Percentiles rank a stretch among this genome's conserved stretches.
phyloP scores from a whole-genome alignment of 192 early-diverging fungal genomes.

The Coemansia sp. region DNA sequence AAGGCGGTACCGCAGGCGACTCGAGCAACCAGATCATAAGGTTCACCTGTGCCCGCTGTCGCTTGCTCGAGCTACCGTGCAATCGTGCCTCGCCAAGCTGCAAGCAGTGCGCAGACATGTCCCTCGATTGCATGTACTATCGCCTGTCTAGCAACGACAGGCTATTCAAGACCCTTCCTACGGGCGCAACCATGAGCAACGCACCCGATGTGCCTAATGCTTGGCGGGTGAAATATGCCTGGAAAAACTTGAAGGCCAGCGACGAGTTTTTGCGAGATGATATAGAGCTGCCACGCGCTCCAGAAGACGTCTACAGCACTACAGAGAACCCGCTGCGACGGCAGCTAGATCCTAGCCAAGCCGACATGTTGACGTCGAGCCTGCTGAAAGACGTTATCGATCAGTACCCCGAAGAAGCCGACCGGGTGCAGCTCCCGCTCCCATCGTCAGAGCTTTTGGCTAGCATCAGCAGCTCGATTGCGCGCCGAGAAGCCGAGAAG shows the following conservation, averaged over 20 bases:
- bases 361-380: background rate
- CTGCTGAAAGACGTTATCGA: conserved; percentile 12
- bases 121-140: conserved; percentile 18
- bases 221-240: background rate
- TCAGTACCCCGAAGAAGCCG: conserved; percentile 4
- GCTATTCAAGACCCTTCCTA: conserved; percentile 17
- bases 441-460: conserved; percentile 51
- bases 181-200: background rate
- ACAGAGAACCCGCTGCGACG: conserved; percentile 18
- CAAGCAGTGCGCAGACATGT: conserved; percentile 7
- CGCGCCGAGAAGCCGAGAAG: conserved; percentile 17
- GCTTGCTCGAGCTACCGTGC: conserved; percentile 21
- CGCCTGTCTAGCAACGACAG: conserved; percentile 12
- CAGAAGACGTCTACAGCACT: conserved; percentile 14
- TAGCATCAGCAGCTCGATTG: conserved; percentile 34
- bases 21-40: background rate
- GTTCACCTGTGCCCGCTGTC: conserved; percentile 34
- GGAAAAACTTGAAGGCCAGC: conserved; percentile 13
- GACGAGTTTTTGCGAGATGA: conserved; percentile 29
- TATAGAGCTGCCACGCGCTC: background rate
- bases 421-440: conserved; percentile 18
- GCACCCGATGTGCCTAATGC: background rate
- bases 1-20: background rate
- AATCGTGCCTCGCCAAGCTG: conserved; percentile 7
- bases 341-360: background rate